Base-by-base conservation (phyloP, 148 eudicot species). In the Cornus suecica region DNA sequence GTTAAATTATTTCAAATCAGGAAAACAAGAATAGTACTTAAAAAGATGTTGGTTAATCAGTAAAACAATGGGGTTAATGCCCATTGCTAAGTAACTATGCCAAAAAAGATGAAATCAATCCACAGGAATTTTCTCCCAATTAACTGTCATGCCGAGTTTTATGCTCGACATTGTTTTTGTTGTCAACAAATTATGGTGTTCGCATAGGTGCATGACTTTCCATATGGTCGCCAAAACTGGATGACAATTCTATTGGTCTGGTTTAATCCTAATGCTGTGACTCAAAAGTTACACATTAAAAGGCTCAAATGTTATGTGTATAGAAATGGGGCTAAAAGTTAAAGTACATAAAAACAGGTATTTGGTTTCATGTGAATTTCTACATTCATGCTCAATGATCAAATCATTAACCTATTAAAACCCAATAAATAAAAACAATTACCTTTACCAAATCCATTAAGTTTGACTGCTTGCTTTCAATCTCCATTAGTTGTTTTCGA, bases 391-490 rank as follows among this genome's bases (percentile, higher is more conserved):
- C 65, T 66, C 27, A 67, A 60, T 25, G 16, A 78, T 13, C 34
- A 71, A 30, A 16, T 29, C 48, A 30, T 31, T 41, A 30, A 70
- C 66, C 29, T 23, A 56, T 25, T 29, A 58, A 64, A 48, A 68
- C 56, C 14, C 68, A 65, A 76, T 3, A 22, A 65, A 31, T 24
- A 1, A 29, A 61, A 48, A 63, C 37, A 86, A 58, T 82, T 79
- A 93, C 98, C 97, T 90, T 89, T 10, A 93, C 80, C 77, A 93
- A 41, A 84, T 93, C 91, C 90, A 88, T 84, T 76, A 93, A 78
- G 75, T 81, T 80, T 60, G 92, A 86, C 79, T 93, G 98, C 76
- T 83, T 90, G 82, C 80, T 90, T 82, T 90, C 94, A 71, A 93
- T 93, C 75, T 91, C 94, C 73, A 80, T 63, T 73, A 93, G 97